Conservation (phyloP, 2,329 filamentous ascomycete species). For the Fusarium sp. region DNA sequence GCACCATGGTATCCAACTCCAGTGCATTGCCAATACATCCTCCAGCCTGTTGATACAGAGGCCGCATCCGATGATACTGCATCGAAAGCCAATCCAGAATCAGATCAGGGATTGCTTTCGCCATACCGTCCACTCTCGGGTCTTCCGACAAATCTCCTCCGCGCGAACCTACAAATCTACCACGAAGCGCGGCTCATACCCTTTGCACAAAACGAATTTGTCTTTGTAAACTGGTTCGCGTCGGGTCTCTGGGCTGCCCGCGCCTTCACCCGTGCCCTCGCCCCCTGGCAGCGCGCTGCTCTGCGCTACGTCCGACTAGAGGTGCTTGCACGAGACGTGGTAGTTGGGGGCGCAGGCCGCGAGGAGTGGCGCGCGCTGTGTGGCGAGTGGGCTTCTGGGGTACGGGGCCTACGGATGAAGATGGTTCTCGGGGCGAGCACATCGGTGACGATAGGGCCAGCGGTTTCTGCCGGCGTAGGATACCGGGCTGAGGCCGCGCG, state of each 20-base stretch:
- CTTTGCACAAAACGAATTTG: slow-evolving; percentile 58
- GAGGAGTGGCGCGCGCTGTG: slow-evolving; percentile 54
- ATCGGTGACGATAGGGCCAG: slow-evolving; percentile 38
- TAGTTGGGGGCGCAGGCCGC: slow-evolving; percentile 40
- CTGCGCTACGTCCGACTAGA: slow-evolving; percentile 57
- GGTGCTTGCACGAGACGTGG: slow-evolving; percentile 53
- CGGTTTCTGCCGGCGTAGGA: slow-evolving; percentile 29
- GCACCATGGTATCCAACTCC: slow-evolving; percentile 55
- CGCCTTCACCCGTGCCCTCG: slow-evolving; percentile 50
- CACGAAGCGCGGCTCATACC: slow-evolving; percentile 55
- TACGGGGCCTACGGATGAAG: slow-evolving; percentile 55
- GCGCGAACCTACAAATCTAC: slow-evolving; percentile 55
- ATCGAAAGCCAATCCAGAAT: not conserved
- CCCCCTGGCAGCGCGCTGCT: slow-evolving; percentile 56
- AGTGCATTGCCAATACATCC: slow-evolving; percentile 48
- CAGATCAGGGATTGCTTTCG: slow-evolving; percentile 41
- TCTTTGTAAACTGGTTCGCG: slow-evolving; percentile 59
- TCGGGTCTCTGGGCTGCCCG: slow-evolving; percentile 57
- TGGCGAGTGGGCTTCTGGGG: slow-evolving; percentile 48
- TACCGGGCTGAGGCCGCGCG: slow-evolving; percentile 33
- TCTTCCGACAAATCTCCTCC: slow-evolving; percentile 56
- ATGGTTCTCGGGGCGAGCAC: slow-evolving; percentile 47
- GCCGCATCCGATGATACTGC: not conserved
- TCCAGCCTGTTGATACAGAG: slow-evolving; percentile 33
- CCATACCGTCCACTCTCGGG: slow-evolving; percentile 53